These are phyloP conservation scores for Hibiscus syriacus DNA, from an alignment of 345 rosid species.

Conservation along the genomic window DNA sequence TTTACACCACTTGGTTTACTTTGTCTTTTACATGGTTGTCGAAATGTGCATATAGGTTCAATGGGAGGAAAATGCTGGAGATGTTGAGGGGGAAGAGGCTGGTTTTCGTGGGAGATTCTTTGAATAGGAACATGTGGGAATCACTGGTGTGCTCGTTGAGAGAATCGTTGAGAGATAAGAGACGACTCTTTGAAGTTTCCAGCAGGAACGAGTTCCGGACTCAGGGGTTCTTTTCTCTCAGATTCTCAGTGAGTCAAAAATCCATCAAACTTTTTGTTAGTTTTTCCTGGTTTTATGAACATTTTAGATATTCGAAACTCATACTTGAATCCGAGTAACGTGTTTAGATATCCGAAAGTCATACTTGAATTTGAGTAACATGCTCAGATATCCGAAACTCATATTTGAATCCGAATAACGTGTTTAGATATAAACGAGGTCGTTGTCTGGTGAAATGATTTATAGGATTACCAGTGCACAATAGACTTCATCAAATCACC, in stretches of 20 bases:
- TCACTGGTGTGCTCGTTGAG: slow-evolving; percentile 54
- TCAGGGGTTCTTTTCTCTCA: slow-evolving; percentile 47
- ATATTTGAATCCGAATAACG: too few relatives aligned
- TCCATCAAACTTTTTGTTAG: background rate
- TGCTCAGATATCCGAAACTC: too few relatives aligned
- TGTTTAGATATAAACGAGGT: too few relatives aligned
- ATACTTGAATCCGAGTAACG: too few relatives aligned
- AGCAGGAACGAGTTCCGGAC: slow-evolving; percentile 32
- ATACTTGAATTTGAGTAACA: too few relatives aligned
- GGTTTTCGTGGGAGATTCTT: slow-evolving; percentile 66
- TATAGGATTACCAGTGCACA: slow-evolving; percentile 33
- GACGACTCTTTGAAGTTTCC: slow-evolving; percentile 34
- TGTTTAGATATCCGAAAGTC: background rate
- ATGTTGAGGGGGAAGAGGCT: slow-evolving; percentile 52
- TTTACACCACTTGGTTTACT: background rate
- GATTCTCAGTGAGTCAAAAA: slow-evolving; percentile 27
- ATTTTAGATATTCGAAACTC: background rate
- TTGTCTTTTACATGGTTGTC: background rate
- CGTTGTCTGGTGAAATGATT: slow-evolving; percentile 2
- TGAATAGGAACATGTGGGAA: slow-evolving; percentile 77
- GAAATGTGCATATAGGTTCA: slow-evolving; percentile 31
- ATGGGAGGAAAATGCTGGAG: slow-evolving; percentile 49
- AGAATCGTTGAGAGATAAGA: slow-evolving; percentile 46
- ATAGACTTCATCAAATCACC: slow-evolving; percentile 43
- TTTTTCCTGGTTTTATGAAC: background rate